Evolutionary conservation across 371 early-diverging fungal species (phyloP), one percentile per base, ranked within the genome.

Genomic region (Dinochytrium kinnereticum): DNA sequence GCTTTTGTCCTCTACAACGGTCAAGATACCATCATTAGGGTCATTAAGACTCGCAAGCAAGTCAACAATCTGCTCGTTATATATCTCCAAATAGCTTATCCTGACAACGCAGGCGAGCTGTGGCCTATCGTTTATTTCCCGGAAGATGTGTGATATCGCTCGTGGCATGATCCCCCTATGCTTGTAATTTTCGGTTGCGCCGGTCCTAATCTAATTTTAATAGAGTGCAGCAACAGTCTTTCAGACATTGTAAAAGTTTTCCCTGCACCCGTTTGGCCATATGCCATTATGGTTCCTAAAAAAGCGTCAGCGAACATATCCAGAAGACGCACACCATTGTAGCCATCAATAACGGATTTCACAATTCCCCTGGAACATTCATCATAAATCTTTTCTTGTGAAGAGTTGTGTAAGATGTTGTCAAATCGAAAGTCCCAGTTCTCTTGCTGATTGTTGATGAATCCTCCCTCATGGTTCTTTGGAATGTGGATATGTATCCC

Each of bases 251-350:
- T 89, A 73, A 90, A 89, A 19, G 92, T 90, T 74, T 91, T 91
- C 15, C 92, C 92, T n/a, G 87, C 88, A 10, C 91, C 91, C 7
- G 91, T 91, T 65, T 90, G 85, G 1, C 85, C 85, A 61, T 85
- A 85, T 0, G 85, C 85, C 80, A 85, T 72, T 7, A 85, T 82
- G 19, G 85, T 85, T 5, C 81, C 83, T 83, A 36, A 21, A n/a
- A 19, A 26, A 69, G 3, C 31, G 1, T n/a, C 21, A 5, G 49
- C 33, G 44, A 38, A 53, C 31, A 10, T 51, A 28, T 40, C 13
- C 26, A 39, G 44, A 24, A 40, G 53, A 72, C 26, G 24, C 21
- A 17, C 44, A 79, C 90, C 89, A 64, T 89, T 88, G 77, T 88
- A 90, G 33, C 91, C 91, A 0, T 88, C 86, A 51, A 89, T 70